Base-by-base conservation (phyloP, 257 asterid species). In the Catharanthus roseus region DNA sequence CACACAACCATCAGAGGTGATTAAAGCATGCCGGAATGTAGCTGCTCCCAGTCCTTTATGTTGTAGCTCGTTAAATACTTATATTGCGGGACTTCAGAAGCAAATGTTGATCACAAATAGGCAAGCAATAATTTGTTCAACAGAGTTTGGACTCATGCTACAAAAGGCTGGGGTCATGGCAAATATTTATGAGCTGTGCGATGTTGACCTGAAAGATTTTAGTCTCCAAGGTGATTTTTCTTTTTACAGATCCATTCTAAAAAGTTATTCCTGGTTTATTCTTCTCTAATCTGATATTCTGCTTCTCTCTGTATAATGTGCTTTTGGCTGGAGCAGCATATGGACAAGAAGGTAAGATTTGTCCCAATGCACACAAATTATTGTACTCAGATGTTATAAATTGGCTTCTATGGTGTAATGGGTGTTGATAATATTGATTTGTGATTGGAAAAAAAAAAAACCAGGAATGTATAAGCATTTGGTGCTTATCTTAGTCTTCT, bases 51-150 rank as follows among this genome's bases (percentile, higher is more conserved):
- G 86, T 71, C 93, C 95, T 69, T 95, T 93, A 67, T 95, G 99
- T 77, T 95, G 99, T 74, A 87, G 90, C 80, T 83, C 97, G 26
- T 79, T 95, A 67, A 91, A 80, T 74, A 78, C 86, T 10, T 91
- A 91, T 77, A 86, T 91, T 39, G 86, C 86, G 5, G 86, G 93
- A 31, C 68, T 95, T 71, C 97, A 90, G 57, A 87, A 75, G 84
- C 96, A 93, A 80, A 93, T 95, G 96, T 71, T 95, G 83, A 91
- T 95, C 73, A 95, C 99, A 19, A 95, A 95, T 77, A 83, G 89
- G 56, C 99, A 95, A 75, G 99, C 97, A 38, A 95, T 95, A 75
- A 80, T 89, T 9, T 95, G 98, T 55, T 96, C 99, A 39, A 83
- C 89, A 41, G 65, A 78, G 74, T 86, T 91, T 58, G 98, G 99